phyloP scores from a whole-genome alignment of 2,329 filamentous ascomycete genomes.

The Calycina herbarum region DNA sequence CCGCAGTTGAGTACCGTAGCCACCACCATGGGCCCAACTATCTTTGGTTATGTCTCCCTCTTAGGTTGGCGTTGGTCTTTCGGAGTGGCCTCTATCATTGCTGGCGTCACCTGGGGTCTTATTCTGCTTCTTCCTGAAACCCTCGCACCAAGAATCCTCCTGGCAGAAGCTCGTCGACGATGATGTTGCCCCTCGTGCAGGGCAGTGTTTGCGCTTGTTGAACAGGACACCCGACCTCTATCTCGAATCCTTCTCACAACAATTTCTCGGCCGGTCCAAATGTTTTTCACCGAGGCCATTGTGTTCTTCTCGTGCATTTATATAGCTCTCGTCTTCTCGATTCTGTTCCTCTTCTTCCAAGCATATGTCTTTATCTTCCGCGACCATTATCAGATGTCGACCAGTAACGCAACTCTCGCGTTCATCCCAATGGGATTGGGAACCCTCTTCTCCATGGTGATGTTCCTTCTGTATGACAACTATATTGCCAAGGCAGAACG shows the following conservation, averaged over 20 bases:
- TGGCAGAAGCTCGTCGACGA: constrained; percentile 51
- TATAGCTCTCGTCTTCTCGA: constrained; percentile 70
- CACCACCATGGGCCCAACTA: too few relatives aligned
- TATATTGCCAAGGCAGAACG: constrained; percentile 36
- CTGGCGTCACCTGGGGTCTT: constrained; percentile 57
- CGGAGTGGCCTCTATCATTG: constrained; percentile 63
- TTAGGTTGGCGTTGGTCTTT: constrained; percentile 69
- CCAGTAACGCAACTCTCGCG: constrained; percentile 61
- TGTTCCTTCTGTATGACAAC: constrained; percentile 43
- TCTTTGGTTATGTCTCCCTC: too few relatives aligned
- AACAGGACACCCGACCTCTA: constrained; percentile 41
- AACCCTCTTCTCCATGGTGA: constrained; percentile 22
- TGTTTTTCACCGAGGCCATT: constrained; percentile 63
- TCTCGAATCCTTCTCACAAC: constrained; percentile 53
- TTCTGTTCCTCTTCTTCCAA: constrained; percentile 57
- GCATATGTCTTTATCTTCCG: constrained; percentile 66
- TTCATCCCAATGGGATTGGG: constrained; percentile 39
- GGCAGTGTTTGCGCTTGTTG: constrained; percentile 55
- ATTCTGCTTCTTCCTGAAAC: constrained; percentile 57
- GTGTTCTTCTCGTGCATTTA: constrained; percentile 80
- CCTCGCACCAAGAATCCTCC: constrained; percentile 58
- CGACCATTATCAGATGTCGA: constrained; percentile 56
- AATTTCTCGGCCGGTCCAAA: constrained; percentile 78
- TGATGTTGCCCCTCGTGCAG: constrained; percentile 54
- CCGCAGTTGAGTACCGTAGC: too few relatives aligned